Conservation (phyloP, 768 basidiomycete genomes). For the Leucosporidium scottii region DNA sequence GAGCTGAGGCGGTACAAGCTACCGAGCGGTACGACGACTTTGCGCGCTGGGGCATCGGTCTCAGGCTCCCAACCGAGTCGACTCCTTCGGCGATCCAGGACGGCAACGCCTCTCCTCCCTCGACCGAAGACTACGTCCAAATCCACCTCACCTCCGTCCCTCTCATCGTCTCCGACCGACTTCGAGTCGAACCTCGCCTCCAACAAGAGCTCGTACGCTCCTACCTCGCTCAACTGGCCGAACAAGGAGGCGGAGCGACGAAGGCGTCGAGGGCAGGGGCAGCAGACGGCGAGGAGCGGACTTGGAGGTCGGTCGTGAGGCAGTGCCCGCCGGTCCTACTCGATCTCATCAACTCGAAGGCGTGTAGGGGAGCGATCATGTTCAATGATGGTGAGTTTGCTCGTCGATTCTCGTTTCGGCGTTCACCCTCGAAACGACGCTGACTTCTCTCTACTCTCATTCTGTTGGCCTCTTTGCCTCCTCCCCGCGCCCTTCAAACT, state of each 20-base stretch:
- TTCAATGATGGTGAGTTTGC: constrained; percentile 20
- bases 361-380: constrained; percentile 69
- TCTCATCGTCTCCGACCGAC: constrained; percentile 55
- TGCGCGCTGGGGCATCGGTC: constrained; percentile 16
- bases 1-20: constrained; percentile 41
- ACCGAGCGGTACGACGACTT: constrained; percentile 45
- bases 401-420: constrained; percentile 64
- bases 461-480: not conserved
- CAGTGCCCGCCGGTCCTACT: constrained; percentile 76
- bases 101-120: too few relatives aligned
- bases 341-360: constrained; percentile 86
- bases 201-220: constrained; percentile 50
- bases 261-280: not conserved
- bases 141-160: constrained; percentile 60
- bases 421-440: not conserved
- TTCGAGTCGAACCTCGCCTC: constrained; percentile 18
- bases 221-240: constrained; percentile 31
- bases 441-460: not conserved
- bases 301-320: constrained; percentile 66
- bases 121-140: constrained; percentile 53
- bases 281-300: not conserved
- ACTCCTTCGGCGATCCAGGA: too few relatives aligned
- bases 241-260: not conserved
- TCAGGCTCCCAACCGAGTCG: too few relatives aligned
- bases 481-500: not conserved